Base-by-base conservation (phyloP, 805 yeast genomes). In the Metschnikowia henanensis region DNA sequence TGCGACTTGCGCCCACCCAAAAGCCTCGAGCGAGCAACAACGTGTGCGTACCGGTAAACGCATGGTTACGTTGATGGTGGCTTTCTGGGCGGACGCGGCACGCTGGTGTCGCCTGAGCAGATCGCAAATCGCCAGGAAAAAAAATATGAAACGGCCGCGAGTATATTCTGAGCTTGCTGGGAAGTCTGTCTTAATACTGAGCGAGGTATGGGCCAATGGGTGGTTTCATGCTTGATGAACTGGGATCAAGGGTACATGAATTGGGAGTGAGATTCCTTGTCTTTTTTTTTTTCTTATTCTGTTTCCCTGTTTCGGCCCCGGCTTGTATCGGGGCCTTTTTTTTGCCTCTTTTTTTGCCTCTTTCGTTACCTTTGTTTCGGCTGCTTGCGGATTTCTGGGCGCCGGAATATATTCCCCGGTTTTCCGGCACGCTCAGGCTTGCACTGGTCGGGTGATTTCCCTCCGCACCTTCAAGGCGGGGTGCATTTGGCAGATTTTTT, bases 401-500 rank as follows among this genome's bases (percentile, higher is more conserved):
- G 30, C n/a, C 36, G 36, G 33, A 28, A 39, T 22, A 19, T 19
- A 28, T 8, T 8, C 13, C 25, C 26, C 26, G 18, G 10, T 10
- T 8, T 33, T 28, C 25, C 37, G 37, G 37, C 37, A 35, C 29
- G 30, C n/a, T 9, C 30, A 16, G 30, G 29, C 10, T 22, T 38
- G 43, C 39, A 28, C 30, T 26, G 9, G 41, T 40, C 49, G 53
- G 53, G 41, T 32, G 47, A 32, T 47, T 41, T 44, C 30, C 39
- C 53, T 49, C 53, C 53, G 53, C 53, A 41, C 25, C 34, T 43
- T 34, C 34, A 32, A 31, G 34, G 23, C 31, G 45, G 45, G 41
- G 45, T 39, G 43, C 45, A 42, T 37, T 19, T 20, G 39, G 42
- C 10, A 17, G 22, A 4, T 18, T 18, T 31, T 31, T 31, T n/a